phyloP scores from a whole-genome alignment of 768 basidiomycete genomes.

The Cystofilobasidium macerans region DNA sequence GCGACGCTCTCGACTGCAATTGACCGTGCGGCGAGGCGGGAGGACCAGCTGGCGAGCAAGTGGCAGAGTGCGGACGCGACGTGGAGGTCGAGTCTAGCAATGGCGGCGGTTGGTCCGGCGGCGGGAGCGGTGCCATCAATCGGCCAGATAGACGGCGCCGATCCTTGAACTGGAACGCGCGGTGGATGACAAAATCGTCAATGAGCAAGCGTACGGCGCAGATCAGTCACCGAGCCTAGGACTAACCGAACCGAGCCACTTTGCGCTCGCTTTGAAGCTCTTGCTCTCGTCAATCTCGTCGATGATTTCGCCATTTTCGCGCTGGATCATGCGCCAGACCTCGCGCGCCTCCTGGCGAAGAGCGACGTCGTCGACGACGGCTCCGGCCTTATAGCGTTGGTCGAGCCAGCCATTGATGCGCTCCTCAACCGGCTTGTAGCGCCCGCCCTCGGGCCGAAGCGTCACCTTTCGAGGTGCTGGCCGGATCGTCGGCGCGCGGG shows the following conservation, averaged over 20 bases:
- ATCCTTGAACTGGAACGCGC: background rate
- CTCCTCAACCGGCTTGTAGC: background rate
- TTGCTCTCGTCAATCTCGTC: background rate
- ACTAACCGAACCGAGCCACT: conserved; percentile 1
- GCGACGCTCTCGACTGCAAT: no score
- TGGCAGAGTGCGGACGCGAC: no score
- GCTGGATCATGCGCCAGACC: background rate
- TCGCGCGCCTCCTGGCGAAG: background rate
- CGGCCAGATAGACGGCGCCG: background rate
- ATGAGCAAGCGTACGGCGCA: background rate
- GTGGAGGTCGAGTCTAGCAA: no score
- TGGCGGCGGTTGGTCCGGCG: no score
- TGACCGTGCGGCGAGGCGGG: no score
- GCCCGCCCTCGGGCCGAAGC: background rate
- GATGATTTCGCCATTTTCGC: background rate
- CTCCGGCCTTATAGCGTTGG: background rate
- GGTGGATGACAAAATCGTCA: background rate
- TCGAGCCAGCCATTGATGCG: background rate
- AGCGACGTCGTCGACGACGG: background rate
- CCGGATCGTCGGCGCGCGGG: background rate
- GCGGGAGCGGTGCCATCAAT: background rate
- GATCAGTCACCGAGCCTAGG: background rate
- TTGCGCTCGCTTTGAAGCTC: background rate
- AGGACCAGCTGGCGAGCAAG: no score
- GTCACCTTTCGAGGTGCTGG: background rate